These are phyloP conservation scores for Xylariaceae sp. DNA, from an alignment of 2,329 filamentous ascomycete genomes.

Conservation along the genomic window DNA sequence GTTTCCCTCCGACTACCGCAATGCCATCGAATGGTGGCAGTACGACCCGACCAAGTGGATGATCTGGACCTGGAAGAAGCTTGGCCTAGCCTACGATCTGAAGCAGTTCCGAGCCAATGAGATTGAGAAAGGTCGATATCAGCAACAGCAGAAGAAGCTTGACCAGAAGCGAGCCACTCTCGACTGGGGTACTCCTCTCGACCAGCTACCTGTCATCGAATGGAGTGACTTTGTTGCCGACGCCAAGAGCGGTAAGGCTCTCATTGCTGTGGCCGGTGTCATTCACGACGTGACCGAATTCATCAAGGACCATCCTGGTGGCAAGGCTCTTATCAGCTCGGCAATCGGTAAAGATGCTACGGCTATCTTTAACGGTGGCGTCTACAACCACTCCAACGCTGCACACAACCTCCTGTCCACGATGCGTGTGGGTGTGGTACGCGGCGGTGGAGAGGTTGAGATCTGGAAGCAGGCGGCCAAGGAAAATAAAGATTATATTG, in stretches of 20 bases:
- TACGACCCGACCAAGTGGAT: conserved; percentile 70
- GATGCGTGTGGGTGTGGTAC: conserved; percentile 64
- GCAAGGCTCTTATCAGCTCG: conserved; percentile 61
- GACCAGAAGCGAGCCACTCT: conserved; percentile 60
- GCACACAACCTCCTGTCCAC: conserved; percentile 65
- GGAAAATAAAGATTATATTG: conserved; percentile 63
- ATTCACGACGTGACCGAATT: conserved; percentile 63
- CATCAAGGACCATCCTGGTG: conserved; percentile 65
- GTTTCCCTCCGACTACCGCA: conserved; percentile 68
- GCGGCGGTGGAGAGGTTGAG: conserved; percentile 63
- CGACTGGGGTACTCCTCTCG: conserved; percentile 63
- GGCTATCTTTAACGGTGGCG: conserved; percentile 66
- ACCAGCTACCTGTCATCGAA: conserved; percentile 34
- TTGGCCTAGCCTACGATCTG: conserved; percentile 66
- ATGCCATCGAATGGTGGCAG: conserved; percentile 66
- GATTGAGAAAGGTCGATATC: conserved; percentile 68
- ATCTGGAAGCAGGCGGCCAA: conserved; percentile 66
- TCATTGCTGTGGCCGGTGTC: conserved; percentile 59
- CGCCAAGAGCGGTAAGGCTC: conserved; percentile 58
- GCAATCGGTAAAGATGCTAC: conserved; percentile 65
- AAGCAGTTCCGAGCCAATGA: conserved; percentile 91
- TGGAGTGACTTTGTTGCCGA: conserved; percentile 64
- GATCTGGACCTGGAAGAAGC: conserved; percentile 64
- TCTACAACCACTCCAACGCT: conserved; percentile 64
- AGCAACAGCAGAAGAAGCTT: conserved; percentile 66